Conservation (phyloP, 1,139 yeast species). For the Geotrichum histeridarum region DNA sequence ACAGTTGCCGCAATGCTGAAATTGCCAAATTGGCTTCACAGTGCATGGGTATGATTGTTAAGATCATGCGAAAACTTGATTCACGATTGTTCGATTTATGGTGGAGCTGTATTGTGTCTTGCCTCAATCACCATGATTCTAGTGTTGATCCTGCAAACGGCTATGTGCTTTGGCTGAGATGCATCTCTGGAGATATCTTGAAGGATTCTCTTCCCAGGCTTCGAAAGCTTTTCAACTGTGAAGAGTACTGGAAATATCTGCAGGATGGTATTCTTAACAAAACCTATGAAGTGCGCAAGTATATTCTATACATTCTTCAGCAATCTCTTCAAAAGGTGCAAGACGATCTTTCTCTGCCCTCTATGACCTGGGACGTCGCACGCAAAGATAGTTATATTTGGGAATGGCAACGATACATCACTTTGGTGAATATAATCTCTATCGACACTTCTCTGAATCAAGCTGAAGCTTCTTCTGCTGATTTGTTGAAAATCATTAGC, state of each 20-base stretch:
- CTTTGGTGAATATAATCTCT: slow-evolving; percentile 74
- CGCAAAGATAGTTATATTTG: slow-evolving; percentile 38
- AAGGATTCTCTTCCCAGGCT: slow-evolving; percentile 29
- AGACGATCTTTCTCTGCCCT: slow-evolving; percentile 40
- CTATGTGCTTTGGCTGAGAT: slow-evolving; percentile 30
- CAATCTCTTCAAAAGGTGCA: slow-evolving; percentile 50
- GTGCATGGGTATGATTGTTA: slow-evolving; percentile 17
- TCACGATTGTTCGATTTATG: slow-evolving; percentile 13
- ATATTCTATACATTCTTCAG: slow-evolving; percentile 63
- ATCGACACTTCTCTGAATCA: slow-evolving; percentile 85
- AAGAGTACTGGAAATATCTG: slow-evolving; percentile 55
- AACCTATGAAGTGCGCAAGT: slow-evolving; percentile 67
- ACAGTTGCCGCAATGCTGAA: slow-evolving; percentile 15
- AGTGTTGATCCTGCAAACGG: slow-evolving; percentile 22
- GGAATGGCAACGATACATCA: slow-evolving; percentile 69
- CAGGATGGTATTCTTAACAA: slow-evolving; percentile 54
- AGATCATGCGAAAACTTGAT: slow-evolving; percentile 10
- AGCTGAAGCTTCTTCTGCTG: slow-evolving; percentile 69
- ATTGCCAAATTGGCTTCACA: slow-evolving; percentile 17
- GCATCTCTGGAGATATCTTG: slow-evolving; percentile 25
- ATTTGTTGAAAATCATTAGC: slow-evolving; percentile 54
- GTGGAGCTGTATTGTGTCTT: slow-evolving; percentile 16
- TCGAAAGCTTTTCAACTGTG: slow-evolving; percentile 37
- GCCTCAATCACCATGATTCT: slow-evolving; percentile 11
- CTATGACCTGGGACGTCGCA: slow-evolving; percentile 47